phyloP scores from a whole-genome alignment of 495 filamentous ascomycete species.

The Penicillium egyptiacum region DNA sequence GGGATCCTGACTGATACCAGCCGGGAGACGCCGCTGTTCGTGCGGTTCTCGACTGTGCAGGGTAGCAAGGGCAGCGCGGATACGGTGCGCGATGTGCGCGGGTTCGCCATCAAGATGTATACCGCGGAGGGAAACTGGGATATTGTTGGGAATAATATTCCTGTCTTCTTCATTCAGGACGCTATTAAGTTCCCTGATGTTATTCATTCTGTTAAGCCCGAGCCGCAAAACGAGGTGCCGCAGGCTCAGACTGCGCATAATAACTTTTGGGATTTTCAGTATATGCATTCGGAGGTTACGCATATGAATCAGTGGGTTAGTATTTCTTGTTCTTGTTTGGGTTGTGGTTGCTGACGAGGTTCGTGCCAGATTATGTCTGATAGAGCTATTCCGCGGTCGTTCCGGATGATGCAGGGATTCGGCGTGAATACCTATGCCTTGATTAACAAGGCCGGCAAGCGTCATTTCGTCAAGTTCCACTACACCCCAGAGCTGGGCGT shows the following conservation, averaged over 20 bases:
- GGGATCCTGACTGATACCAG: slow-evolving; percentile 77
- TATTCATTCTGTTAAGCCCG: slow-evolving; percentile 76
- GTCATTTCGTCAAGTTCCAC: slow-evolving; percentile 80
- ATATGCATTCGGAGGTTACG: slow-evolving; percentile 66
- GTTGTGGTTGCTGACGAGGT: slow-evolving; percentile 2
- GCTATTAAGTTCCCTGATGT: slow-evolving; percentile 71
- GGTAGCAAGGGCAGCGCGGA: slow-evolving; percentile 76
- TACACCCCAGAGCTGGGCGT: slow-evolving; percentile 77
- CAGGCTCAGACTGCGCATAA: slow-evolving; percentile 63
- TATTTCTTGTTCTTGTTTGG: slow-evolving; percentile 17
- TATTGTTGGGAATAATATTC: slow-evolving; percentile 75
- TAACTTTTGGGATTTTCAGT: slow-evolving; percentile 60
- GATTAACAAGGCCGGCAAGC: slow-evolving; percentile 67
- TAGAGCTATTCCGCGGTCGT: slow-evolving; percentile 75
- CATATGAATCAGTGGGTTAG: slow-evolving; percentile 83
- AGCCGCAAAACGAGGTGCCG: slow-evolving; percentile 74
- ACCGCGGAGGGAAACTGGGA: slow-evolving; percentile 58
- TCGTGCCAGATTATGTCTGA: slow-evolving; percentile 65
- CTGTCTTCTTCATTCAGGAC: slow-evolving; percentile 76
- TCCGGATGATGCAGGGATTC: slow-evolving; percentile 89
- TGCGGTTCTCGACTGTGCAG: slow-evolving; percentile 82
- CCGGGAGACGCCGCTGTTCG: slow-evolving; percentile 74
- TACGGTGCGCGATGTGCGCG: slow-evolving; percentile 78
- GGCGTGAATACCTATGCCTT: slow-evolving; percentile 84
- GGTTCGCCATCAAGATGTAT: slow-evolving; percentile 81